Base-by-base conservation (phyloP, 202 grass and related monocot genomes). In the Eragrostis tef region DNA sequence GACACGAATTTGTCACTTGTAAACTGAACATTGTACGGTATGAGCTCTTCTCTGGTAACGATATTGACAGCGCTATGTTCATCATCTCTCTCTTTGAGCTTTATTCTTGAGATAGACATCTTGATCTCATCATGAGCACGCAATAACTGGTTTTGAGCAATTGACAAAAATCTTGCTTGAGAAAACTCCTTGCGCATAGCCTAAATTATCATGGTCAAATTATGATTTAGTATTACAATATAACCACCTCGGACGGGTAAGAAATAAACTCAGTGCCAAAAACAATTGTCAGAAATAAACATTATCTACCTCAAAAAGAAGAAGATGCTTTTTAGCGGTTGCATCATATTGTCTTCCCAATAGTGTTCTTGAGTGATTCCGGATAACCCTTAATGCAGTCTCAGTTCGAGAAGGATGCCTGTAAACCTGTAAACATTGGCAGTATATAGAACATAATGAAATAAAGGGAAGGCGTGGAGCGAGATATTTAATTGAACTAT, bases 51-150 rank as follows among this genome's bases (percentile, higher is more conserved):
- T 86, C 60, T 91, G 26, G 86, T 85, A 74, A 98, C 79, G 76
- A 98, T 92, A 88, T 94, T 91, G 60, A 82, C 86, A 78, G 82
- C 86, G 60, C 67, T 90, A 47, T 86, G 72, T 36, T 89, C 92
- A 80, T 93, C 86, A 29, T 98, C 82, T 51, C 77, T 85, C 77
- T 87, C 86, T 85, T 91, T 98, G 71, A 98, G 90, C 63, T 88
- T 72, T 65, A 98, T 65, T 74, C 92, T 82, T 66, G 92, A 86
- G 67, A 90, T 86, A 84, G 92, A 94, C 94, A 98, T 98, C 85
- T 94, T 94, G 70, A 98, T 94, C 86, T 94, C 94, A 41, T 98
- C 92, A 82, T 91, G 82, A 62, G 92, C 94, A 70, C 92, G 92
- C 72, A 98, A 73, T 79, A 91, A 89, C 73, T 98, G 92, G 68